These are phyloP conservation scores for Komagataella mondaviorum DNA, from an alignment of 805 yeast genomes.

Conservation along the genomic window DNA sequence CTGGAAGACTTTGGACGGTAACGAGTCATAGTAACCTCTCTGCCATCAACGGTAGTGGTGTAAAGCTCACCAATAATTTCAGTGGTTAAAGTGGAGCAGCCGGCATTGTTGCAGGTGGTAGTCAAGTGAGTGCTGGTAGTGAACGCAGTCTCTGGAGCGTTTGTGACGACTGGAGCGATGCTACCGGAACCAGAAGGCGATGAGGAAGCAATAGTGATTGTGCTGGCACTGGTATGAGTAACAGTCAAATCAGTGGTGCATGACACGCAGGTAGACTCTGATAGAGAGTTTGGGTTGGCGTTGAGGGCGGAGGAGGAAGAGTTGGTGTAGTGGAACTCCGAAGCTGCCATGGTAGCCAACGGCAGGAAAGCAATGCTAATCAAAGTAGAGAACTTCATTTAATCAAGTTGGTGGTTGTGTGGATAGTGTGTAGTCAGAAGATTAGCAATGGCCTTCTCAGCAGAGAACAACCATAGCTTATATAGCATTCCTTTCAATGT, in stretches of 20 bases:
- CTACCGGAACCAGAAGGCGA: conserved; percentile 4
- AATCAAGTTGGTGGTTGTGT: background rate
- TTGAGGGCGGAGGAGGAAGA: background rate
- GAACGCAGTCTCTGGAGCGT: background rate
- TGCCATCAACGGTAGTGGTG: conserved; percentile 9
- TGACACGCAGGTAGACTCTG: background rate
- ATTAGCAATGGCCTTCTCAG: background rate
- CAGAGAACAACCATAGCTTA: background rate
- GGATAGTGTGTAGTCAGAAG: background rate
- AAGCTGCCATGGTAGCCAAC: background rate
- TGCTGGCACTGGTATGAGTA: conserved; percentile 6
- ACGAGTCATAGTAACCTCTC: conserved; percentile 6
- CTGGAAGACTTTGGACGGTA: background rate
- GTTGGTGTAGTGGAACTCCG: background rate
- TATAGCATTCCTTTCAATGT: background rate
- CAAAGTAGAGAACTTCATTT: background rate
- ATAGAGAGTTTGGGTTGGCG: background rate
- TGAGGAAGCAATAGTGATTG: conserved; percentile 5
- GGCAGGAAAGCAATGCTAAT: background rate
- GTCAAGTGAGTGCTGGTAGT: background rate
- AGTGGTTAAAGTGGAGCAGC: conserved; percentile 11
- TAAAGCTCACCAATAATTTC: conserved; percentile 13
- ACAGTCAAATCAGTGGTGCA: conserved; percentile 9
- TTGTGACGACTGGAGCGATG: conserved; percentile 9
- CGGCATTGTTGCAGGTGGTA: conserved; percentile 5